Base-by-base conservation (phyloP, 129 eudicot genomes). In the Flaveria trinervia region DNA sequence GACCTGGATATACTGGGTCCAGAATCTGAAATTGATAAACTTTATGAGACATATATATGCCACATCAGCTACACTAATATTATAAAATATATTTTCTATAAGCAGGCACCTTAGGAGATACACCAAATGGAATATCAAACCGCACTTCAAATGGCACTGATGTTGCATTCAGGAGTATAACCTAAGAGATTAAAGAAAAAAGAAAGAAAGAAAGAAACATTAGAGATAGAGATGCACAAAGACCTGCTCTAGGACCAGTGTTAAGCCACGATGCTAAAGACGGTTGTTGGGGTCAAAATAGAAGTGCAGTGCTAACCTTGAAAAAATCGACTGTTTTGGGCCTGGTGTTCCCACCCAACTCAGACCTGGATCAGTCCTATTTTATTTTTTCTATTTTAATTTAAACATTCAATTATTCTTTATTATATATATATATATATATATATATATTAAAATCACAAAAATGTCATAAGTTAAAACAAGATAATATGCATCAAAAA, bases 111-210 rank as follows among this genome's bases (percentile, higher is more conserved):
- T 95, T 95, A 46, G 99, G 97, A 74, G 99, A 77, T 65, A 95
- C 85, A 36, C 99, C 97, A 84, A 95, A 89, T n/a, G 99, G 99
- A 79, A 95, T 95, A 82, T 95, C 99, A 64, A 95, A 95, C 18
- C 99, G 87, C 66, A 95, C 88, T 86, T 95, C 99, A 85, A 95
- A 89, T 18, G 96, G 93, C 48, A 85, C 73, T 52, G 97, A 88
- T 51, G 99, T 86, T 74, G 90, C 83, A 85, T 95, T 95, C 23
- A 77, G 30, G 55, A 95, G 84, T 30, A 95, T 85, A 62, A 95
- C 99, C 99, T 95, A 97, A 61, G 71, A 84, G 22, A 44, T 11
- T 36, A 36, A 36, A 36, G 41, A 36, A 36, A 36, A 30, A 30
- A 30, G 36, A 30, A 30, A 30, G 36, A 30, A 36, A 36, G 41